phyloP scores from a whole-genome alignment of 2,329 filamentous ascomycete species.

The Lachnellula subtilissima region DNA sequence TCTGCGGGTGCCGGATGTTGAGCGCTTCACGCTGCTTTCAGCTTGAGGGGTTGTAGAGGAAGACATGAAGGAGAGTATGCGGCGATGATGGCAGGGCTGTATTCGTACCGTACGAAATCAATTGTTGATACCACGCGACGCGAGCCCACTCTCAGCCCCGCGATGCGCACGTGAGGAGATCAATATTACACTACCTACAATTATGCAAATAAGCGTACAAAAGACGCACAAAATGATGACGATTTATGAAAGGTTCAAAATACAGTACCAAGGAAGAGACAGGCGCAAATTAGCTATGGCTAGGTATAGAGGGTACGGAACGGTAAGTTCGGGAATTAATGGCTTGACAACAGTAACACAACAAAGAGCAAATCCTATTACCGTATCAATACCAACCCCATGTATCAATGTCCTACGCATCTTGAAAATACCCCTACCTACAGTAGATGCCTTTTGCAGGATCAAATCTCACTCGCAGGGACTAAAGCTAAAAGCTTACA shows the following conservation, averaged over 20 bases:
- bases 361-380: not conserved
- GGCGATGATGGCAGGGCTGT: not conserved
- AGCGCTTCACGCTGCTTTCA: slow-evolving; percentile 25
- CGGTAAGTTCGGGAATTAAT: not conserved
- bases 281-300: not conserved
- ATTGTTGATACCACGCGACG: not conserved
- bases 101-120: not conserved
- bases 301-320: not conserved
- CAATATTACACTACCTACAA: not conserved
- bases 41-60: slow-evolving; percentile 29
- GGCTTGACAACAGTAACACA: not conserved
- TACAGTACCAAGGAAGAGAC: not conserved
- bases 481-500: not conserved
- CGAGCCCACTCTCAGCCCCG: not conserved
- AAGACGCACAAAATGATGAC: not conserved
- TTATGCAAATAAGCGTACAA: not conserved
- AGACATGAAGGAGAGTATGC: slow-evolving; percentile 10
- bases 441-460: no score
- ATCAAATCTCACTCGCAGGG: no score
- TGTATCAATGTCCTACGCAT: no score
- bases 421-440: no score
- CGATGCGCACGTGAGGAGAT: not conserved
- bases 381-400: no score
- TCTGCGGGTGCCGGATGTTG: slow-evolving; percentile 23
- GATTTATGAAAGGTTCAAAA: not conserved